Base-by-base conservation (phyloP, 768 basidiomycete species). In the Infundibulicybe gibba region DNA sequence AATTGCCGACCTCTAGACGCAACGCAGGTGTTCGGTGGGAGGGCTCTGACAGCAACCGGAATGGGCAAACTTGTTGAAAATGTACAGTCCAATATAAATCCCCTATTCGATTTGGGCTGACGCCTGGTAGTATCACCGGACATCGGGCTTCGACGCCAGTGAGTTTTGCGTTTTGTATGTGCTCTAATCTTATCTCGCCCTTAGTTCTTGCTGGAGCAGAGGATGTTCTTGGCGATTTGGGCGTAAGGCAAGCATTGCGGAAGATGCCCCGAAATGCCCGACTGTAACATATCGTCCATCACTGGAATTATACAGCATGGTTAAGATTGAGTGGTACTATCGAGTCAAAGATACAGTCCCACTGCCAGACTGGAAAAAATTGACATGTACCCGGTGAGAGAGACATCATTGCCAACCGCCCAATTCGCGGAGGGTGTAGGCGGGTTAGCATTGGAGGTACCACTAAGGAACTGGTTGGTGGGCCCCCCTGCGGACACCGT, bases 41-140 rank as follows among this genome's bases (percentile, higher is more conserved):
- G 94, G 15, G 90, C 85, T 19, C 72, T 97, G 54, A 97, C 94
- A 0, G 72, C 77, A 38, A 84, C 89, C 4, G 92, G 93, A 6
- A 90, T 93, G 89, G 92, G 92, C 50, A 85, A 80, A 64, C 64
- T 83, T 38, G 77, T 92, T 48, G 91, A 93, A 64, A 90, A 87
- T 51, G 88, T 88, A 58, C 41, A 81, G 69, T 16, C 1, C 16
- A 32, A 1, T 17, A 20, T 17, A 34, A 17, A 51, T 47, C 40
- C 38, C 43, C 33, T 38, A 8, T 25, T 8, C 25, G 25, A 25
- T 16, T 32, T 34, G 30, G 19, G 25, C 43, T 12, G 31, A 41
- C 39, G 32, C 10, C 17, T 46, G 20, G 10, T 34, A 90, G 87
- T 91, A 84, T 56, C 88, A 90, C 59, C 80, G 87, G 47, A 90